These are phyloP conservation scores for Globisporangium radiosum DNA, from an alignment of 352 stramenopile species.

Conservation along the genomic window DNA sequence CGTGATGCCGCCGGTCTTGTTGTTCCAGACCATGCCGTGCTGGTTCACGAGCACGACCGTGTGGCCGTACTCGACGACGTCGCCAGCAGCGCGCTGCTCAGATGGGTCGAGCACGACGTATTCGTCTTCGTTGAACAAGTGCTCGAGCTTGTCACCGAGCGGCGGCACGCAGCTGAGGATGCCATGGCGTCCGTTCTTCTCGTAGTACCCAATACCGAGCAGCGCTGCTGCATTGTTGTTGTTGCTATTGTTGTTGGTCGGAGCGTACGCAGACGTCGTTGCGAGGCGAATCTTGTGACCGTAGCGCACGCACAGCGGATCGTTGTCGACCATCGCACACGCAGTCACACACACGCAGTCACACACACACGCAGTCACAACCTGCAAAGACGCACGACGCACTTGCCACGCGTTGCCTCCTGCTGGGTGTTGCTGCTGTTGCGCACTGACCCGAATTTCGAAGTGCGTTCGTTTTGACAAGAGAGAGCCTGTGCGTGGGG, in stretches of 20 bases:
- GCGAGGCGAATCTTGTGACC: conserved; percentile 63
- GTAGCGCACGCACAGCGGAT: conserved; percentile 44
- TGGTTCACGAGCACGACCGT: conserved; percentile 80
- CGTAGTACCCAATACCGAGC: conserved; percentile 76
- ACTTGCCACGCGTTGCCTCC: background rate
- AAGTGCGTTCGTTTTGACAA: background rate
- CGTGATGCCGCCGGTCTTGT: conserved; percentile 85
- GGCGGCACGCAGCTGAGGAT: conserved; percentile 78
- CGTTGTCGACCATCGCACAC: too few species aligned
- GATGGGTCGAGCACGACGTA: conserved; percentile 69
- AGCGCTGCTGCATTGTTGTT: conserved; percentile 1
- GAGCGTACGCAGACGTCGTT: conserved; percentile 45
- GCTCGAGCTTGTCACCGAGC: conserved; percentile 58
- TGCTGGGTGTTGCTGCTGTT: conserved; percentile 1
- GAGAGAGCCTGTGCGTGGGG: too few species aligned
- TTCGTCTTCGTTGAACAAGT: conserved; percentile 80
- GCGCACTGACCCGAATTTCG: conserved; percentile 7
- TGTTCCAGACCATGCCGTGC: conserved; percentile 83
- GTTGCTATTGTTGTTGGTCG: conserved; percentile 8
- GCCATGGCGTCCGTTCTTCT: conserved; percentile 82
- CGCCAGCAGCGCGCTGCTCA: conserved; percentile 28
- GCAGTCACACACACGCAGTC: too few species aligned
- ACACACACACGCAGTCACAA: too few species aligned
- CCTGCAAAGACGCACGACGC: too few species aligned
- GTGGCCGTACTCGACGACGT: conserved; percentile 67